Evolutionary conservation across 1,284 basidiomycete genomes (phyloP).

Genomic region (Irpex sp.): DNA sequence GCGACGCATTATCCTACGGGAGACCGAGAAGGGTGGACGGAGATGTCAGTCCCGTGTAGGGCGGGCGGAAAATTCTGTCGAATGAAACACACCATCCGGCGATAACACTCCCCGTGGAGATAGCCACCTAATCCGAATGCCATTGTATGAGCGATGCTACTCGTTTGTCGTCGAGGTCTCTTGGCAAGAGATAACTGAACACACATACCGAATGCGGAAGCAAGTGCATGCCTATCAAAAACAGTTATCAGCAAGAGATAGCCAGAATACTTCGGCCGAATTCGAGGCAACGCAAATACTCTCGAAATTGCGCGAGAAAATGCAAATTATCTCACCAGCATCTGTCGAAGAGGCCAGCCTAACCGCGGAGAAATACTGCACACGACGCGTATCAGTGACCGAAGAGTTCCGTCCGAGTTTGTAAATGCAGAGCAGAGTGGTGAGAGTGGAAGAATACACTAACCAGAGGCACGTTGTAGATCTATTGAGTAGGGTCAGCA

Average conservation of each 20-base stretch:
- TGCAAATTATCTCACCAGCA: slow-evolving; percentile 59
- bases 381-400: not conserved
- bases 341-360: slow-evolving; percentile 75
- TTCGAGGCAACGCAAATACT: not conserved
- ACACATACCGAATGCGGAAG: slow-evolving; percentile 85
- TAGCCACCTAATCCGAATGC: slow-evolving; percentile 58
- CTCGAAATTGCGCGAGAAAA: not conserved
- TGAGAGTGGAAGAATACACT: slow-evolving; percentile 28
- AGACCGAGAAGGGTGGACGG: slow-evolving; percentile 9
- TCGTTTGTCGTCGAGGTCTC: slow-evolving; percentile 18
- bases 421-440: not conserved
- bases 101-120: slow-evolving; percentile 85
- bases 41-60: not conserved
- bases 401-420: slow-evolving; percentile 2
- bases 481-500: slow-evolving; percentile 46
- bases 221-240: slow-evolving; percentile 71
- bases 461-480: slow-evolving; percentile 88
- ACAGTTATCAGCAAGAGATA: slow-evolving; percentile 14
- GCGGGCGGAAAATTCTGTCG: not conserved
- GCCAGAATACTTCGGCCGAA: not conserved
- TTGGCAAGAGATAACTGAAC: slow-evolving; percentile 9
- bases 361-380: slow-evolving; percentile 88
- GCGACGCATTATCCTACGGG: slow-evolving; percentile 78
- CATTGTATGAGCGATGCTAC: slow-evolving; percentile 11
- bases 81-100: slow-evolving; percentile 77